Base-by-base conservation (phyloP, 306 rosid genomes). In the Vigna trinervia region DNA sequence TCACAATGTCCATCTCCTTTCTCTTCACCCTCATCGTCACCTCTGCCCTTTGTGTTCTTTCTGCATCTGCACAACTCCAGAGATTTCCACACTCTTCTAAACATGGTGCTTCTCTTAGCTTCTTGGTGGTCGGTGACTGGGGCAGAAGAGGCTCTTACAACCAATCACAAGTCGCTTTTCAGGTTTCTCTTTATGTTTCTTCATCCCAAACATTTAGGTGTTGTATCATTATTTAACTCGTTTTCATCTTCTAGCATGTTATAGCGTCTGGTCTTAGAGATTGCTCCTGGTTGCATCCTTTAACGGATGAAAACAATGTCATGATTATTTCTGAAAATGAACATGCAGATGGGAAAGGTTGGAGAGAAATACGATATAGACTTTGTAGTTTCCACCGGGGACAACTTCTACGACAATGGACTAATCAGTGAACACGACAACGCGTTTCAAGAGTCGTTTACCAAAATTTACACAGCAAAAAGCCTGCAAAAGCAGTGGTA, bases 321-420 rank as follows among this genome's bases (percentile, higher is more conserved):
- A 12, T 53, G 4, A 34, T 73, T 39, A 66, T 43, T 67, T 36
- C 15, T 77, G 14, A 57, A 26, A 66, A n/a, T 0, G 22, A 64
- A 10, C 6, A 30, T 78, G 46, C 69, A 87, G 89, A 85, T 87
- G 91, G 91, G 91, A 15, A 64, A 51, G 75, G 59, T 80, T 53
- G 91, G 82, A 71, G 77, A 85, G 86, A 83, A 85, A 79, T 89
- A 85, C 45, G 83, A 83, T 68, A 83, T 87, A 7, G 84, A 87
- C 63, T 87, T 87, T 48, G 89, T 87, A 50, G 34, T 87, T 46
- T 87, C 91, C 0, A 85, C 91, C 1, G 89, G 91, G 47, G 91
- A 87, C 78, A 87, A 87, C 76, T 87, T 87, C 75, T 87, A 87
- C 68, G 91, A 87, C 51, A 26, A 87, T 75, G 91, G 91, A n/a